These are phyloP conservation scores for Dipodascus geniculatus DNA, from an alignment of 805 yeast genomes.

Conservation along the genomic window DNA sequence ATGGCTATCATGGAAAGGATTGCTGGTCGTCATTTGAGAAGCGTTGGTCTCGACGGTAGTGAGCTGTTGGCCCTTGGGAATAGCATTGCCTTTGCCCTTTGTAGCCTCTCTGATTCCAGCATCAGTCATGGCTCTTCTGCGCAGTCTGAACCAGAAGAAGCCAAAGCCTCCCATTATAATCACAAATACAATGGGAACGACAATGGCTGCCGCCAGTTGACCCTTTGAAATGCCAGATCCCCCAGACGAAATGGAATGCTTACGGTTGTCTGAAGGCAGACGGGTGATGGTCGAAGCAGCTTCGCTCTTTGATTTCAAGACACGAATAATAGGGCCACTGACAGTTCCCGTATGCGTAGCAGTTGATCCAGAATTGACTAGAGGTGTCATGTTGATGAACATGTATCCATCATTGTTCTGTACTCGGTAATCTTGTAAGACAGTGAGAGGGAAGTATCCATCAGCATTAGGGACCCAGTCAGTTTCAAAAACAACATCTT, in stretches of 20 bases:
- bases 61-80: not conserved
- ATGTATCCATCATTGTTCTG: constrained; percentile 25
- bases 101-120: not conserved
- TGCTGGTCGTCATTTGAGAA: constrained; percentile 1
- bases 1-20: not conserved
- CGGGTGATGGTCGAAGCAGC: constrained; percentile 25
- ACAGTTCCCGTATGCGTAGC: constrained; percentile 30
- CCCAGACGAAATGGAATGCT: constrained; percentile 1
- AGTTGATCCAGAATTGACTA: constrained; percentile 24
- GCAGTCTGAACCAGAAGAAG: constrained; percentile 21
- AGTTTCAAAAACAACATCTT: constrained; percentile 26
- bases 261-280: constrained; percentile 31
- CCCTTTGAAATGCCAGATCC: constrained; percentile 16
- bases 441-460: constrained; percentile 31
- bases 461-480: constrained; percentile 27
- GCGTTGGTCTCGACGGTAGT: not conserved
- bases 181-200: constrained; percentile 31
- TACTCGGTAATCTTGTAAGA: constrained; percentile 10
- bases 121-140: constrained; percentile 2
- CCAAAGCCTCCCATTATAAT: constrained; percentile 23
- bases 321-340: constrained; percentile 31
- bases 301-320: constrained; percentile 23
- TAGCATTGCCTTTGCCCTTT: not conserved
- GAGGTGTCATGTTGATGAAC: constrained; percentile 30
- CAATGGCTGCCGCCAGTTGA: constrained; percentile 30